These are phyloP conservation scores for Cantharellus cinnabarinus DNA, from an alignment of 768 basidiomycete species.

Conservation along the genomic window DNA sequence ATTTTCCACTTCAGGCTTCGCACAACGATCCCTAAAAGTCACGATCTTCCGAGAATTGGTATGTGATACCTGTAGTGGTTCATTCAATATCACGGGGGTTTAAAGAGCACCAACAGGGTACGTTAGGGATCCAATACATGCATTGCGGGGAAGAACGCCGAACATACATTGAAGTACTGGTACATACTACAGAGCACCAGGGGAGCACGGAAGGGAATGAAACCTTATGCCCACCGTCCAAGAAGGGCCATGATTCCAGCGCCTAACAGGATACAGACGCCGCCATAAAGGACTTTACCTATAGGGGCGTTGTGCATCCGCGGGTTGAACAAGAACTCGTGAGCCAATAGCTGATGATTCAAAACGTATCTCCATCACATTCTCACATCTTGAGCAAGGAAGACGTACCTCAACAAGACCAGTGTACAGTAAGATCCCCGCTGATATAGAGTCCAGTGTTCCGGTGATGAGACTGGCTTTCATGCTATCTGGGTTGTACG, in stretches of 20 bases:
- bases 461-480: conserved; percentile 71
- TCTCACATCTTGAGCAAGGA: neutral
- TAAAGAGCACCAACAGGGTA: too few relatives aligned
- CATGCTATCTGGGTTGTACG: conserved; percentile 64
- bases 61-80: too few relatives aligned
- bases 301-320: conserved; percentile 60
- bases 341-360: conserved; percentile 43
- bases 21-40: too few relatives aligned
- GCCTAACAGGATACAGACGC: conserved; percentile 63
- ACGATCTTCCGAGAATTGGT: too few relatives aligned
- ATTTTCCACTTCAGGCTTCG: too few relatives aligned
- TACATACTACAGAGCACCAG: too few relatives aligned
- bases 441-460: conserved; percentile 61
- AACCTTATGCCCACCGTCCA: conserved; percentile 59
- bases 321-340: conserved; percentile 84
- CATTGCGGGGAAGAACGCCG: too few relatives aligned
- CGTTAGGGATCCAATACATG: too few relatives aligned
- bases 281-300: conserved; percentile 44
- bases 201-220: too few relatives aligned
- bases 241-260: conserved; percentile 80
- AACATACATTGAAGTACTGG: too few relatives aligned
- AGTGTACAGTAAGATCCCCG: conserved; percentile 78
- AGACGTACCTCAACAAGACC: conserved; percentile 56
- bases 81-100: too few relatives aligned
- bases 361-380: neutral